Conservation (phyloP, 257 asterid species). For the Salvia hispanica region DNA sequence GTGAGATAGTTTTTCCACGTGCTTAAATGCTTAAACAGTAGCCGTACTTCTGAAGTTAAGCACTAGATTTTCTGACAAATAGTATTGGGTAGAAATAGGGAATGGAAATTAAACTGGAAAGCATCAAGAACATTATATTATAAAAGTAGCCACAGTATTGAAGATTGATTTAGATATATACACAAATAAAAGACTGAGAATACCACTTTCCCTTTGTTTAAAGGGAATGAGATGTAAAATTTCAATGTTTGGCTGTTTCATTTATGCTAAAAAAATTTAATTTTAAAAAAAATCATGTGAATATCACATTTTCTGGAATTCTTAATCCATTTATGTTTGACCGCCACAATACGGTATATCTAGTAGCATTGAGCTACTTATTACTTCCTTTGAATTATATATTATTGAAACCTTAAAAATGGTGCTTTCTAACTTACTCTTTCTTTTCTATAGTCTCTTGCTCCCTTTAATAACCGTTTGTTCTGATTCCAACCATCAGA, state of each 20-base stretch:
- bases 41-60: constrained; percentile 24
- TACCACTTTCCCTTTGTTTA: background rate
- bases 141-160: background rate
- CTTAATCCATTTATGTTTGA: constrained; percentile 7
- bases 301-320: background rate
- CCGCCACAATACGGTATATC: constrained; percentile 15
- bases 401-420: constrained; percentile 16
- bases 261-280: background rate
- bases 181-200: background rate
- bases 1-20: constrained; percentile 43
- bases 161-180: constrained; percentile 1
- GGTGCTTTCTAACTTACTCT: constrained; percentile 31
- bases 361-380: constrained; percentile 27
- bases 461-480: background rate
- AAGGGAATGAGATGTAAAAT: constrained; percentile 17
- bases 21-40: background rate
- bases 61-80: constrained; percentile 4
- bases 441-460: constrained; percentile 25
- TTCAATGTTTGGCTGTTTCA: background rate
- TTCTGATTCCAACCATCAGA: constrained; percentile 45
- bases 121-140: background rate
- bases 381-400: constrained; percentile 18
- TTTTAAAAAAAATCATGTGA: too few relatives aligned
- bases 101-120: background rate
- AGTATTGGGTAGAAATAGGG: background rate